A percentile compares a stretch with the other conserved stretches of the same genome.
Conservation (phyloP, 192 early-diverging fungal genomes). For the Linnemannia elongata region DNA sequence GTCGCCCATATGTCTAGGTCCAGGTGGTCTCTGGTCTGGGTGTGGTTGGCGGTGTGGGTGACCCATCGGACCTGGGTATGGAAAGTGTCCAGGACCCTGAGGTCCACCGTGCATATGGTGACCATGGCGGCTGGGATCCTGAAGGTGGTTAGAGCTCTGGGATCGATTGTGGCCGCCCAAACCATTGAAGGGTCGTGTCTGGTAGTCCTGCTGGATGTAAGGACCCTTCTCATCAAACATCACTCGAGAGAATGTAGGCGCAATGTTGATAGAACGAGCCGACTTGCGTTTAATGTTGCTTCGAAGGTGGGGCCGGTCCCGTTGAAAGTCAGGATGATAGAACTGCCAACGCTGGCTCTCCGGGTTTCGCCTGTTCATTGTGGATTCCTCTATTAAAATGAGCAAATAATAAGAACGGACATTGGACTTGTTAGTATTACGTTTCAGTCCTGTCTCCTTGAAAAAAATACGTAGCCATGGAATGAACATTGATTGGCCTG, state of each 20-base stretch:
- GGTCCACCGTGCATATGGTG: conserved; percentile 20
- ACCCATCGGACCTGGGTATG: conserved; percentile 10
- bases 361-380: conserved; percentile 57
- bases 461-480: background rate
- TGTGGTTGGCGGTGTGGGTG: conserved; percentile 30
- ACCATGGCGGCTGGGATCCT: conserved; percentile 13
- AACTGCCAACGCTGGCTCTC: conserved; percentile 91
- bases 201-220: conserved; percentile 42
- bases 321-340: conserved; percentile 86
- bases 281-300: conserved; percentile 80
- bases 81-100: conserved; percentile 6
- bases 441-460: conserved; percentile 1
- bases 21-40: conserved; percentile 17
- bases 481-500: background rate
- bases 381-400: conserved; percentile 57
- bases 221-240: conserved; percentile 54
- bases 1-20: background rate
- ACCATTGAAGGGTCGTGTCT: conserved; percentile 17
- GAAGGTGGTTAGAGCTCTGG: conserved; percentile 28
- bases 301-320: conserved; percentile 75
- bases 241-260: conserved; percentile 42
- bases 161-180: conserved; percentile 19
- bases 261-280: conserved; percentile 44
- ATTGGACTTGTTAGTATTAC: background rate
- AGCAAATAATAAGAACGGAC: conserved; percentile 11